Evolutionary conservation across 139 green algal genomes (phyloP), one percentile per base, ranked within the genome.

Genomic region (Chlorella sp.): DNA sequence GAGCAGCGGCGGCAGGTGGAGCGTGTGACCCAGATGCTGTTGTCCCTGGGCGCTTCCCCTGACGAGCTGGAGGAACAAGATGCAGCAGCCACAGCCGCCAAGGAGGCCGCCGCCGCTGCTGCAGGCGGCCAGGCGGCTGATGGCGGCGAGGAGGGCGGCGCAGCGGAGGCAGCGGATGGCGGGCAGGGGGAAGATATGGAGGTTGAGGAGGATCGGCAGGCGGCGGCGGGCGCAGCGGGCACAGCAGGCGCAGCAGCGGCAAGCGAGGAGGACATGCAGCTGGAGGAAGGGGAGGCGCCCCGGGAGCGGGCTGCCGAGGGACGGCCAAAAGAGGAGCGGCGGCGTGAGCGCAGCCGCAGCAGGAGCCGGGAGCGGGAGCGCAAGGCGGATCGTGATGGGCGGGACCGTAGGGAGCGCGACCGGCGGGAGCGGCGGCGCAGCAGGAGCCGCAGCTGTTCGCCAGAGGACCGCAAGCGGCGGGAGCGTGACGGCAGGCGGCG

Each of bases 31-130:
- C 43, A 74, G 44, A 77, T 92, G 81, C 82, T 92, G 75, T 34
- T 85, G 60, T 65, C 65, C 1, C 74, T 92, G 87, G 87, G 87
- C 0, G 72, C 81, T 28, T 46, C 86, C 40, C 76, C 77, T 5
- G 87, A 85, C n/a, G 87, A 92, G 58, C 80, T 85, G 34, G 69
- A 65, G 20, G 72, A 51, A 0, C 36, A 69, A 22, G 51, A 34
- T 46, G 22, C 36, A 4, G 76, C 76, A 28, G 56, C 28, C 5
- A 60, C 28, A 7, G 77, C 8, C 13, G 60, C 41, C 36, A 69
- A 73, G 77, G 28, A 40, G 43, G 72, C 56, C 40, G 51, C 48
- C 34, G 76, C 26, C 1, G 79, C 8, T 17, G 43, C 56, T 1
- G 51, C 67, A 36, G 36, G 54, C 38, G 76, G 41, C 11, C 30